phyloP scores from a whole-genome alignment of 176 grass and related monocot species.

The Neostapfia colusana region DNA sequence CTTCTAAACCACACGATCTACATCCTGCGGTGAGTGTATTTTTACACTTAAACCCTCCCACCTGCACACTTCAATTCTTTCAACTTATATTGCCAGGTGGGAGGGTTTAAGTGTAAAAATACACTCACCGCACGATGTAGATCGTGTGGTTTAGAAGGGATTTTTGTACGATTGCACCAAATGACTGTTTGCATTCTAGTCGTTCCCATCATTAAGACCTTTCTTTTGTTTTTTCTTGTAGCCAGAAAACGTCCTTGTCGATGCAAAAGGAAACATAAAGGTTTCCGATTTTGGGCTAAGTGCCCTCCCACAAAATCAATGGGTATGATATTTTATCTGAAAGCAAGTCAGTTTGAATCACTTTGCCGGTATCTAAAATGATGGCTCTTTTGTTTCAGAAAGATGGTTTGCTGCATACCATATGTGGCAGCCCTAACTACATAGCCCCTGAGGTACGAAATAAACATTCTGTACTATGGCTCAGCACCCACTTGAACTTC shows the following conservation, averaged over 20 bases:
- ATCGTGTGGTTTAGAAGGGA: no score
- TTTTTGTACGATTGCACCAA: no score
- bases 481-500: slow-evolving; percentile 2
- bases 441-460: slow-evolving; percentile 80
- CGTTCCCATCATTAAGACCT: not conserved
- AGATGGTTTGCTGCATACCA: slow-evolving; percentile 91
- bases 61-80: no score
- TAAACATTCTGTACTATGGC: slow-evolving; percentile 11
- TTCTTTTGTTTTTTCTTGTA: slow-evolving; percentile 44
- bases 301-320: slow-evolving; percentile 72
- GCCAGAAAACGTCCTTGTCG: slow-evolving; percentile 92
- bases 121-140: no score
- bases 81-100: no score
- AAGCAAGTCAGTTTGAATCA: slow-evolving; percentile 24
- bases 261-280: slow-evolving; percentile 96
- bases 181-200: no score
- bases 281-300: slow-evolving; percentile 94
- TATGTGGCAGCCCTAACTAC: slow-evolving; percentile 94
- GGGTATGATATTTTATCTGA: slow-evolving; percentile 46
- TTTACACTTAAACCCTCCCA: no score
- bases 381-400: slow-evolving; percentile 53
- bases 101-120: no score
- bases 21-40: no score
- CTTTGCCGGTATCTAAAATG: slow-evolving; percentile 4
- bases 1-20: no score